Evolutionary conservation across 768 basidiomycete genomes (phyloP), one percentile per base, ranked within the genome.

Genomic region (Gautieria morchelliformis): DNA sequence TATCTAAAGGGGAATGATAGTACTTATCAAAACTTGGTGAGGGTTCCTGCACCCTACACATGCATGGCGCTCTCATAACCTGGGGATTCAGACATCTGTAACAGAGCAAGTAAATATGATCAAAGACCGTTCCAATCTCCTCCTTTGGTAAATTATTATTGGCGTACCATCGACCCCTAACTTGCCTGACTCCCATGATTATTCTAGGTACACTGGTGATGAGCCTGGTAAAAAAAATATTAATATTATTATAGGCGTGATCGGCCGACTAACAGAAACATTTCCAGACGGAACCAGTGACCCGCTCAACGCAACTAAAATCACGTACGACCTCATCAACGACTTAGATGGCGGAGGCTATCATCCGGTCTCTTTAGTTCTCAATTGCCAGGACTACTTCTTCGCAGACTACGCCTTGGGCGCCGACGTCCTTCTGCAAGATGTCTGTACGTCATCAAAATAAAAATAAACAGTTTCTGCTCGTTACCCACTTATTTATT

Each of bases 371-470:
- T 78, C 83, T 1, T 71, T 85, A 0, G 84, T 85, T 0, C 72
- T 80, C 52, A 80, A 81, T 59, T 81, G 80, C 65, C 70, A 82
- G 67, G 75, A 91, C 66, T 89, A 81, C 65, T 74, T 78, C 64
- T 91, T 83, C 70, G 63, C 71, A 0, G 68, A 73, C 6, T 84
- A 83, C 63, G 74, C 83, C 0, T 70, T 74, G 3, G 89, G 88
- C 0, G 73, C 84, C 7, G 85, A 90, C 60, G 76, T 90, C 45
- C 67, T 88, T 48, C 72, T 89, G 77, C 84, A 87, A 65, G 86
- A 88, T 61, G 74, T 77, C 5, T 84, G 84, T 62, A 72, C 74
- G 75, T 73, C 82, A 63, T 74, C 83, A n/a, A n/a, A n/a, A n/a
- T n/a, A n/a, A n/a, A n/a, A n/a, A n/a, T n/a, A n/a, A n/a, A n/a